Evolutionary conservation across 192 early-diverging fungal species (phyloP).

Genomic region (Coemansia sp.): DNA sequence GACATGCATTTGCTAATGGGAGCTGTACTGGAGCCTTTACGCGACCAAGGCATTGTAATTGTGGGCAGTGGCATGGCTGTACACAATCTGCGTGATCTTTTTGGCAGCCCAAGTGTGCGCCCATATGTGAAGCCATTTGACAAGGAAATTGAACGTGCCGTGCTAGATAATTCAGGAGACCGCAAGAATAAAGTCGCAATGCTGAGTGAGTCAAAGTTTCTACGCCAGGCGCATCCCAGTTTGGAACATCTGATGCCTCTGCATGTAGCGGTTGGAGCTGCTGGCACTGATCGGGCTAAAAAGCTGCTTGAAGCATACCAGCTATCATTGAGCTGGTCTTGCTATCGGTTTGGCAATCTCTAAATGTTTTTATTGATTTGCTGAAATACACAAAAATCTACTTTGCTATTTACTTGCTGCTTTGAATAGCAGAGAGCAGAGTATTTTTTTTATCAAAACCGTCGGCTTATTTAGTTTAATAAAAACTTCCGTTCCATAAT

Average conservation of each 20-base stretch:
- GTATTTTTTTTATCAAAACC: too few relatives aligned
- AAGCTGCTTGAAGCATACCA: conserved; percentile 37
- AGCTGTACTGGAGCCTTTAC: conserved; percentile 47
- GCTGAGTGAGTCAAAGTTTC: conserved; percentile 40
- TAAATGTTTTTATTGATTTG: too few relatives aligned
- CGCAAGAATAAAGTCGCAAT: conserved; percentile 43
- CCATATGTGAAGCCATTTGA: conserved; percentile 61
- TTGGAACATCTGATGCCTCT: conserved; percentile 68
- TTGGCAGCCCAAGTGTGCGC: conserved; percentile 33
- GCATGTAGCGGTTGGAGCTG: conserved; percentile 65
- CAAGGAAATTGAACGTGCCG: conserved; percentile 53
- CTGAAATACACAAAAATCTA: too few relatives aligned
- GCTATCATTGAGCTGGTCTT: conserved; percentile 44
- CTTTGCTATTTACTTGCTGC: too few relatives aligned
- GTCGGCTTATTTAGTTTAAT: too few relatives aligned
- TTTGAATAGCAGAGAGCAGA: too few relatives aligned
- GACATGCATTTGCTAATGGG: conserved; percentile 58
- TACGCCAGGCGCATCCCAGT: conserved; percentile 62
- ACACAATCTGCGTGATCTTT: conserved; percentile 63
- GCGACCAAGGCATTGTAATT: conserved; percentile 61
- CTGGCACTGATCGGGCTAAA: conserved; percentile 40
- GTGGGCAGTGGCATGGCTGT: conserved; percentile 66
- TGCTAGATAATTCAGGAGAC: conserved; percentile 15
- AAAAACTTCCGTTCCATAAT: too few relatives aligned
- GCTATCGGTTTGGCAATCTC: conserved; percentile 34